phyloP scores from a whole-genome alignment of 192 early-diverging fungal species.

The Chytriomyces sp. region DNA sequence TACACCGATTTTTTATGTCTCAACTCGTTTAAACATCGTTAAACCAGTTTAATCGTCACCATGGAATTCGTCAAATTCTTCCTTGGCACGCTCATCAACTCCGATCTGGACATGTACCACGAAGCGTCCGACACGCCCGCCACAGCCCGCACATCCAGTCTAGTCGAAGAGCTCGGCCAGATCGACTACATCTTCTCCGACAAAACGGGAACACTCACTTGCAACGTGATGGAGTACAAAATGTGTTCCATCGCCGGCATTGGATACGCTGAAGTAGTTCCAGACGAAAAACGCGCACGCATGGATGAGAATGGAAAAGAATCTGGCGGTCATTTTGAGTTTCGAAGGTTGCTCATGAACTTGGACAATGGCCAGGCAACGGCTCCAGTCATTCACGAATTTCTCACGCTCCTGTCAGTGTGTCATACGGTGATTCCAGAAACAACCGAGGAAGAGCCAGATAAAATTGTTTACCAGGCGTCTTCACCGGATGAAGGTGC shows the following conservation, averaged over 20 bases:
- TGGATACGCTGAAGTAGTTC: conserved; percentile 87
- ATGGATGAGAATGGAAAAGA: conserved; percentile 70
- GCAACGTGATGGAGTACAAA: conserved; percentile 64
- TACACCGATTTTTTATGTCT: no score
- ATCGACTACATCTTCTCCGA: conserved; percentile 98
- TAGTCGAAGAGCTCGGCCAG: conserved; percentile 96
- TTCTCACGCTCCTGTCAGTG: conserved; percentile 85
- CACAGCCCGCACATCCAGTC: conserved; percentile 84
- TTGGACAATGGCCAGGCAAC: conserved; percentile 55
- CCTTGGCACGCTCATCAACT: conserved; percentile 86
- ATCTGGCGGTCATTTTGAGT: conserved; percentile 56
- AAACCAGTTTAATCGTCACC: conserved; percentile 86
- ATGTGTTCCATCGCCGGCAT: conserved; percentile 88
- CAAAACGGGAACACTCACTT: conserved; percentile 76
- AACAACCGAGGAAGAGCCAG: conserved; percentile 62
- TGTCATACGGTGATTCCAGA: conserved; percentile 99
- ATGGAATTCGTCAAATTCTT: conserved; percentile 98
- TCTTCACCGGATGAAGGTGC: conserved; percentile 98
- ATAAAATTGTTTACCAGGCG: conserved; percentile 88
- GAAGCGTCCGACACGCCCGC: conserved; percentile 92
- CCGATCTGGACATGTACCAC: conserved; percentile 95
- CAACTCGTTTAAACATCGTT: neutral
- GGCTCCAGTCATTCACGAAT: conserved; percentile 79
- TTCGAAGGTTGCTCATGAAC: conserved; percentile 47
- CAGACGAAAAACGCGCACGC: conserved; percentile 80